Conservation (phyloP, 805 yeast species). For the Wickerhamiella occidentalis region DNA sequence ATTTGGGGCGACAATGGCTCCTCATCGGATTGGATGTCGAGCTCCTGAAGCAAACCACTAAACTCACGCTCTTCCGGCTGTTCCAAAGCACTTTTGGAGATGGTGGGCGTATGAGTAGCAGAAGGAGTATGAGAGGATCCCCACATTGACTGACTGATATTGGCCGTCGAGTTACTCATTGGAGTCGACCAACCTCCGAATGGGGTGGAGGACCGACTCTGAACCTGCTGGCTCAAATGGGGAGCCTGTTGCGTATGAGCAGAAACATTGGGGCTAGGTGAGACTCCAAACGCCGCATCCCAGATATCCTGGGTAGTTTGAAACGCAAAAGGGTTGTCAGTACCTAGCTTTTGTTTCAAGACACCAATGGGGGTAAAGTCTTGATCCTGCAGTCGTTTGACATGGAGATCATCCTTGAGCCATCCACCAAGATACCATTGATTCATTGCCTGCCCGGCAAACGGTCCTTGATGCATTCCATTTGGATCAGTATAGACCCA, state of each 20-base stretch:
- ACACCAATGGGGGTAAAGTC: conserved; percentile 41
- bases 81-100: neutral
- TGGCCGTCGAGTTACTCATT: neutral
- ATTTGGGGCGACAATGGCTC: conserved; percentile 6
- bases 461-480: conserved; percentile 72
- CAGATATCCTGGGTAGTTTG: conserved; percentile 14
- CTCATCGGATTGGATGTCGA: conserved; percentile 7
- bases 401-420: conserved; percentile 40
- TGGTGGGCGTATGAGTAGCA: neutral
- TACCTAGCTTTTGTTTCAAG: conserved; percentile 39
- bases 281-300: conserved; percentile 12
- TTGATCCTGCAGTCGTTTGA: conserved; percentile 48
- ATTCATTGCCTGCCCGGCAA: conserved; percentile 61
- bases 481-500: conserved; percentile 69
- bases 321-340: conserved; percentile 47
- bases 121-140: neutral
- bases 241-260: conserved; percentile 2
- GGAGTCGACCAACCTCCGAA: conserved; percentile 6
- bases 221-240: neutral
- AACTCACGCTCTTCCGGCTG: conserved; percentile 1
- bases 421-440: conserved; percentile 58
- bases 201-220: neutral
- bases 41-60: conserved; percentile 9
- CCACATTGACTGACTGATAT: conserved; percentile 4
- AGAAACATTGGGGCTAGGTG: neutral